Evolutionary conservation across 257 asterid species (phyloP).

Genomic region (Salvia splendens): DNA sequence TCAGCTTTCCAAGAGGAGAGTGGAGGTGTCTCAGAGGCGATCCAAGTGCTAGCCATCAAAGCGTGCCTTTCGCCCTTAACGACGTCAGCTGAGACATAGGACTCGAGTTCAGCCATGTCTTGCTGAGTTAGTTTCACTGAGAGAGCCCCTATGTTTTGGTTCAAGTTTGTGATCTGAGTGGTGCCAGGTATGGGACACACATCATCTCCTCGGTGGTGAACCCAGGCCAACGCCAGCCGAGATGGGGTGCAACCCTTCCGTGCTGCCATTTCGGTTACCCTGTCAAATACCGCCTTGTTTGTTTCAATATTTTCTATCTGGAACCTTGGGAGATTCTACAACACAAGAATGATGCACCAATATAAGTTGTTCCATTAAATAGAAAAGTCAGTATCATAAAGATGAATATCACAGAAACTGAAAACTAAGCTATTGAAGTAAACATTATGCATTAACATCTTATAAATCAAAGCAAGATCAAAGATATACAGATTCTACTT

Average conservation of each 20-base stretch:
- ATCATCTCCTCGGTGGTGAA: conserved; percentile 50
- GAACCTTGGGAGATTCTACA: conserved; percentile 43
- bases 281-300: conserved; percentile 40
- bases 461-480: background rate
- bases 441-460: background rate
- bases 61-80: conserved; percentile 36
- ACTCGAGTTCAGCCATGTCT: conserved; percentile 46
- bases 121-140: conserved; percentile 35
- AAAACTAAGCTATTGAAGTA: background rate
- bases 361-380: too few species aligned
- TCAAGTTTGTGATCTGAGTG: conserved; percentile 45
- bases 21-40: conserved; percentile 36
- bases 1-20: conserved; percentile 43
- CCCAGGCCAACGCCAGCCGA: conserved; percentile 59
- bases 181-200: conserved; percentile 59
- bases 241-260: conserved; percentile 51
- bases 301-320: conserved; percentile 44
- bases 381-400: too few species aligned
- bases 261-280: conserved; percentile 44
- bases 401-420: background rate
- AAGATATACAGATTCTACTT: background rate
- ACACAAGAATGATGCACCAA: background rate
- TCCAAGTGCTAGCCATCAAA: conserved; percentile 33
- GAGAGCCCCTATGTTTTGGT: conserved; percentile 42
- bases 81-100: conserved; percentile 30